Evolutionary conservation across 106 monocot genomes (phyloP).

Genomic region (Posidonia australis): DNA sequence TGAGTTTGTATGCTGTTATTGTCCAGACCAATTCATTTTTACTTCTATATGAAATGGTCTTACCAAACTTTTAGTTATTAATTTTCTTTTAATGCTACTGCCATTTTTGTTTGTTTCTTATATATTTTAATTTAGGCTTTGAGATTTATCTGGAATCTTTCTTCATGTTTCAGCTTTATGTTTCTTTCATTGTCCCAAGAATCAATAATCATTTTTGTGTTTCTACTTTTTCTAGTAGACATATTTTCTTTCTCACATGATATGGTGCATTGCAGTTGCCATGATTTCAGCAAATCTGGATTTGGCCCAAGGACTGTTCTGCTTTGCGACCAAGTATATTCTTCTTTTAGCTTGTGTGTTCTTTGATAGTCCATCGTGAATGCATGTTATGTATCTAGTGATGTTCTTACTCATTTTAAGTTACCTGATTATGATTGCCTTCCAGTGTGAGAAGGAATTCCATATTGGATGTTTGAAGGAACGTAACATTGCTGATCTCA

Average conservation of each 20-base stretch:
- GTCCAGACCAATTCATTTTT: neutral
- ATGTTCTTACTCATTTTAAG: neutral
- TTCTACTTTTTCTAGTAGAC: neutral
- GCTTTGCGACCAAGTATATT: slow-evolving; percentile 80
- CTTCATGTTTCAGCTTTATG: no score
- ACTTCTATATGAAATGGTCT: neutral
- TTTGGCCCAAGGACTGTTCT: slow-evolving; percentile 77
- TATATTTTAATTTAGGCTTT: no score
- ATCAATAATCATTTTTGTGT: neutral
- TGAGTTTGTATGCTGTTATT: slow-evolving; percentile 9
- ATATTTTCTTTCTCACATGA: neutral
- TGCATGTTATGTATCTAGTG: neutral
- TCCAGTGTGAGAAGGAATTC: slow-evolving; percentile 94
- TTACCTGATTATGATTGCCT: neutral
- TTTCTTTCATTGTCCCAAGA: no score
- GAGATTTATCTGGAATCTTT: no score
- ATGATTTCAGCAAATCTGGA: slow-evolving; percentile 59
- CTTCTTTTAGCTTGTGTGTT: neutral
- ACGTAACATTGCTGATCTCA: slow-evolving; percentile 63
- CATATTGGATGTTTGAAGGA: slow-evolving; percentile 94
- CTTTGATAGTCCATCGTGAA: neutral
- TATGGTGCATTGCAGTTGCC: slow-evolving; percentile 34
- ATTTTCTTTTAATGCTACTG: neutral
- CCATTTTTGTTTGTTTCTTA: neutral
- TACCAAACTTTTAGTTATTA: neutral